Evolutionary conservation across 805 yeast genomes (phyloP).

Genomic region (Zygosaccharomyces gambellarensis): DNA sequence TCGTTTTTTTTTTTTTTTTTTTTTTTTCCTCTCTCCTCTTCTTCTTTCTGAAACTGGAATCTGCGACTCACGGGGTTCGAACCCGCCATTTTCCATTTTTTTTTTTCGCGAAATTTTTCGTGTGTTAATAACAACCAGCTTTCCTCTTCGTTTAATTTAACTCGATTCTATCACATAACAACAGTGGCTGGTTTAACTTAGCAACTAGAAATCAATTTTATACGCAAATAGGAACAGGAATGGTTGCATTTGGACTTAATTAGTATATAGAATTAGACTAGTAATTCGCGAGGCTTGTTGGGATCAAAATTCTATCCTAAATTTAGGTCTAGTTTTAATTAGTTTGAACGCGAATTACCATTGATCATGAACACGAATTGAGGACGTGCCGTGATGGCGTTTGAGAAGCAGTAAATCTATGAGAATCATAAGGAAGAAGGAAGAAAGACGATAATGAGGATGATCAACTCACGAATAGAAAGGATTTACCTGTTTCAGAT

Average conservation of each 20-base stretch:
- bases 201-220: not conserved
- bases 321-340: not conserved
- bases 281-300: slow-evolving; percentile 5
- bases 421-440: not conserved
- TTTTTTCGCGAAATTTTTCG: not conserved
- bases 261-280: not conserved
- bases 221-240: not conserved
- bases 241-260: not conserved
- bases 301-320: not conserved
- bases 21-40: too few species aligned
- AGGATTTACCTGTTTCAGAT: slow-evolving; percentile 1
- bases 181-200: not conserved
- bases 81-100: not conserved
- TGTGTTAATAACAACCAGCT: not conserved
- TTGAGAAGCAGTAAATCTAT: not conserved
- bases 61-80: too few species aligned
- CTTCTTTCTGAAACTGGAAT: too few species aligned
- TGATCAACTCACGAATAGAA: not conserved
- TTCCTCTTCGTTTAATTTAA: not conserved
- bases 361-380: not conserved
- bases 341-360: not conserved
- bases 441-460: too few species aligned
- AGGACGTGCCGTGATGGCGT: not conserved
- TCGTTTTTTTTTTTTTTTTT: not conserved
- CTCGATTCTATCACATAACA: not conserved